Base-by-base conservation (phyloP, 306 rosid genomes). In the Dryas octopetala region DNA sequence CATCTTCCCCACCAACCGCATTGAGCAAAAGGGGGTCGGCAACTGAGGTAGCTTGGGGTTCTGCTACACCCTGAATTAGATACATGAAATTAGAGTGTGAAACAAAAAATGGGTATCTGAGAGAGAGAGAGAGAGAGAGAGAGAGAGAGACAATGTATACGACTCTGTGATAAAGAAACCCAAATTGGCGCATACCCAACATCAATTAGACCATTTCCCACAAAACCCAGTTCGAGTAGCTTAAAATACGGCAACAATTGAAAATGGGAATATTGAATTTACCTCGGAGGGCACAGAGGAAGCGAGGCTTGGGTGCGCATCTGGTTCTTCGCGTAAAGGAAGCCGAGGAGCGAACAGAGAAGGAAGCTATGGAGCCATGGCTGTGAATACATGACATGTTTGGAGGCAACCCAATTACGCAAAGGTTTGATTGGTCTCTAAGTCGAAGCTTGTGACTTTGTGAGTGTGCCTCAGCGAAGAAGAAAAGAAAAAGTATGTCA, bases 11-110 rank as follows among this genome's bases (percentile, higher is more conserved):
- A 58, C 91, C 89, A 82, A 85, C 97, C 19, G 97, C 97, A 74
- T 90, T 90, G 47, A 95, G 96, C 87, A 95, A 79, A 73, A 95
- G 92, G 0, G 98, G 96, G 62, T 91, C 96, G 1, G 88, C 67
- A 68, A 91, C 58, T 74, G 88, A 49, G 5, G 87, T 76, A 12
- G 76, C 41, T 63, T 81, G 83, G 32, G 96, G 83, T 70, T 90
- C 95, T 9, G 87, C 89, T 74, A 93, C 91, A 59, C 87, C 91
- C 96, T 89, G 85, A 62, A 85, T 59, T 54, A 51, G 7, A 71
- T 55, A 68, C 70, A 73, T 32, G 38, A 23, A 32, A 32, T 32
- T 32, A 32, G 38, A 32, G 1, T 32, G 38, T 32, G 38, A 32
- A 32, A 32, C 2, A 32, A 0, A 32, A 23, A 32, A 32, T 32